Conservation (phyloP, 768 basidiomycete genomes). For the Pleurotus ostreatus region DNA sequence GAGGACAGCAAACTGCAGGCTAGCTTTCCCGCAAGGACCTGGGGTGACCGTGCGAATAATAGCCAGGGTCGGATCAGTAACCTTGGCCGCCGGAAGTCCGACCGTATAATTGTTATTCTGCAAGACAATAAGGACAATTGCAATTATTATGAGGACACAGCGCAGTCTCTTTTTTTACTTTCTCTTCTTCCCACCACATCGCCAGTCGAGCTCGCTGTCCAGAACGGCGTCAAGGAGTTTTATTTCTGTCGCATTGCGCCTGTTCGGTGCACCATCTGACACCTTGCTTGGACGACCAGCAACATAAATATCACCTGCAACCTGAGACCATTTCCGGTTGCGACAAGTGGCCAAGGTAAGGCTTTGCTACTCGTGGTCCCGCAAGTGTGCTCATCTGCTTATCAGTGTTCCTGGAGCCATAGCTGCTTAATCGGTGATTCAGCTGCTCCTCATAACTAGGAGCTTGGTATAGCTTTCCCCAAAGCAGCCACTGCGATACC, state of each 20-base stretch:
- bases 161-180: background rate
- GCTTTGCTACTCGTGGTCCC: constrained; percentile 3
- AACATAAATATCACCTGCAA: constrained; percentile 9
- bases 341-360: background rate
- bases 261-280: constrained; percentile 10
- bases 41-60: background rate
- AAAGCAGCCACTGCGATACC: background rate
- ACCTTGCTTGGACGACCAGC: constrained; percentile 4
- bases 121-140: constrained; percentile 9
- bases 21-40: background rate
- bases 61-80: background rate
- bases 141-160: constrained; percentile 3
- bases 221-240: background rate
- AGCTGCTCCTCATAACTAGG: constrained; percentile 1
- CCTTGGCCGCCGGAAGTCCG: background rate
- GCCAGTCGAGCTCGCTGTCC: constrained; percentile 5
- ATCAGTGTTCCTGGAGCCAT: constrained; percentile 5
- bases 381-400: constrained; percentile 1
- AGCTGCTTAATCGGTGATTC: background rate
- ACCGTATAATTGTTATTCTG: constrained; percentile 3
- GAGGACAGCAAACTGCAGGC: background rate
- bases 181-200: constrained; percentile 7
- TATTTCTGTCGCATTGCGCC: background rate
- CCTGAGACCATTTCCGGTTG: constrained; percentile 6
- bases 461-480: background rate